phyloP scores from a whole-genome alignment of 2,329 filamentous ascomycete genomes.

The Botrytis paeoniae region DNA sequence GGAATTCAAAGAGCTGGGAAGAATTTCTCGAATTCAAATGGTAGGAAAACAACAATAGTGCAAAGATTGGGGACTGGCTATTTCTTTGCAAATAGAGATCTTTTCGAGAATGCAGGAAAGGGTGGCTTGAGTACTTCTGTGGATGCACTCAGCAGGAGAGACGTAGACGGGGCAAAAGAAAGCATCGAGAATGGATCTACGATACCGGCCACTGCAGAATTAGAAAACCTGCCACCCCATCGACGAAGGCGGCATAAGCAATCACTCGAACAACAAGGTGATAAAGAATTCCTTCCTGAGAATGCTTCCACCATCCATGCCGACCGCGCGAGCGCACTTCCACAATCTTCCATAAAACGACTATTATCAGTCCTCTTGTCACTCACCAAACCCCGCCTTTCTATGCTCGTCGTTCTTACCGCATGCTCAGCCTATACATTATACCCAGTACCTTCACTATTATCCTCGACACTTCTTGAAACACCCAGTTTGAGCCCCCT shows the following conservation, averaged over 20 bases:
- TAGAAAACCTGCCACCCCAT: slow-evolving; percentile 34
- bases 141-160: slow-evolving; percentile 24
- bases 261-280: slow-evolving; percentile 27
- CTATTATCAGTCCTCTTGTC: slow-evolving; percentile 78
- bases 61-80: slow-evolving; percentile 32
- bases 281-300: slow-evolving; percentile 41
- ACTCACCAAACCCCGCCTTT: slow-evolving; percentile 91
- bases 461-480: slow-evolving; percentile 62
- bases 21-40: slow-evolving; percentile 29
- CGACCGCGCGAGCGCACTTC: slow-evolving; percentile 48
- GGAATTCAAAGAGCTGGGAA: slow-evolving; percentile 21
- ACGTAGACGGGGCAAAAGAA: not conserved
- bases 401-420: slow-evolving; percentile 84
- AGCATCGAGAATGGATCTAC: not conserved
- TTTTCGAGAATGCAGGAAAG: slow-evolving; percentile 25
- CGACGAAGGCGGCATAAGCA: slow-evolving; percentile 35
- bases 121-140: slow-evolving; percentile 26
- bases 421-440: slow-evolving; percentile 89
- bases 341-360: slow-evolving; percentile 57
- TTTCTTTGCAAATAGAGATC: slow-evolving; percentile 34
- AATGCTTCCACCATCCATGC: slow-evolving; percentile 57
- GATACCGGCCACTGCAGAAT: slow-evolving; percentile 9
- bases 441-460: slow-evolving; percentile 85
- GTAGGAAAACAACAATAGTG: slow-evolving; percentile 25
- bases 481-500: slow-evolving; percentile 82